These are phyloP conservation scores for Claviceps spartinae DNA, from an alignment of 2,329 filamentous ascomycete genomes.

Conservation along the genomic window DNA sequence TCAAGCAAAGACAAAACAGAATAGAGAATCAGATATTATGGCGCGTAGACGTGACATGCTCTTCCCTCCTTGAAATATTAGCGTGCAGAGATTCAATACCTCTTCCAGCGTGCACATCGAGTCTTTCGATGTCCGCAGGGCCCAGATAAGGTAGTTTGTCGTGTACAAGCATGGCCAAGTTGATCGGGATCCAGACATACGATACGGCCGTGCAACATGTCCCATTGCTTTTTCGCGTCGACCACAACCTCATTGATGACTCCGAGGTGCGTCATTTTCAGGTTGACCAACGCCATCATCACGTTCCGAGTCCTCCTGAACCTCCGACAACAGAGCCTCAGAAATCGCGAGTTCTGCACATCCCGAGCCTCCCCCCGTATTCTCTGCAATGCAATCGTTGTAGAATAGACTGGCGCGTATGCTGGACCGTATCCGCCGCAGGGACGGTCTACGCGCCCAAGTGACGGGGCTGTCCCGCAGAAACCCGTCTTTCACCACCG, in stretches of 20 bases:
- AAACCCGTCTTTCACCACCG: slow-evolving; percentile 42
- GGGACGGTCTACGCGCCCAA: slow-evolving; percentile 27
- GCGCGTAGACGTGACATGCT: neutral
- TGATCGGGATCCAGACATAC: neutral
- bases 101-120: no score
- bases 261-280: slow-evolving; percentile 12
- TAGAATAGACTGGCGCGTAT: slow-evolving; percentile 43
- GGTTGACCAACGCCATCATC: slow-evolving; percentile 3
- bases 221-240: slow-evolving; percentile 19
- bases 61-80: neutral
- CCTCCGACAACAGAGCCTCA: slow-evolving; percentile 13
- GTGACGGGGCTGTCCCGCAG: slow-evolving; percentile 31
- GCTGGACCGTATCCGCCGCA: slow-evolving; percentile 33
- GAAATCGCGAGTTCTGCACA: slow-evolving; percentile 12
- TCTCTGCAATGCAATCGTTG: slow-evolving; percentile 26
- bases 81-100: no score
- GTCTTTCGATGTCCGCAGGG: no score
- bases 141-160: no score
- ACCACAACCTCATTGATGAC: slow-evolving; percentile 25
- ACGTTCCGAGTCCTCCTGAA: slow-evolving; percentile 10
- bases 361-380: slow-evolving; percentile 11
- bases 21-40: no score
- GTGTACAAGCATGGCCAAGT: no score
- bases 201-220: slow-evolving; percentile 8
- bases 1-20: neutral